phyloP scores from a whole-genome alignment of 768 basidiomycete genomes.

The Polyporus arcularius region DNA sequence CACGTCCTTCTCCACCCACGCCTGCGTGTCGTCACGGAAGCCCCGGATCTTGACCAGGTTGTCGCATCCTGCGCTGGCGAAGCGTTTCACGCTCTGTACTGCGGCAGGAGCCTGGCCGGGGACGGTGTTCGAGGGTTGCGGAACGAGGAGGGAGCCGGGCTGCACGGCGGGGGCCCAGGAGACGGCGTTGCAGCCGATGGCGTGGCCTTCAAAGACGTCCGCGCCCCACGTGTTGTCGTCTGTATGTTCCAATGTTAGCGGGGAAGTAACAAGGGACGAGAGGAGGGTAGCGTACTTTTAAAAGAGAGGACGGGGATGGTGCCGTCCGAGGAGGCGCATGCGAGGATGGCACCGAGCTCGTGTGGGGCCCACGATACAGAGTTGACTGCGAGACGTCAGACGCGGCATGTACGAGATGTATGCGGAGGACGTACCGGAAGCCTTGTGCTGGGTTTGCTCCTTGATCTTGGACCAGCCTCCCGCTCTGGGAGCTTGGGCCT shows the following conservation, averaged over 20 bases:
- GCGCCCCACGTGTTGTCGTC: constrained; percentile 97
- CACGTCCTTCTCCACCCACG: constrained; percentile 89
- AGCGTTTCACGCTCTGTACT: constrained; percentile 73
- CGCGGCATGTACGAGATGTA: neutral
- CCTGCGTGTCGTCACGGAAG: constrained; percentile 82
- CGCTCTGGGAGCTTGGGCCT: constrained; percentile 49
- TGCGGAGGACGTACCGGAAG: constrained; percentile 68
- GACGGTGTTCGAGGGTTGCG: constrained; percentile 51
- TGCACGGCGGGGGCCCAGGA: constrained; percentile 95
- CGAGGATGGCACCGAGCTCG: constrained; percentile 94
- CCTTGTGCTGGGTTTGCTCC: constrained; percentile 92
- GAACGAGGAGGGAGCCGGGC: constrained; percentile 81
- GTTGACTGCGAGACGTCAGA: constrained; percentile 62
- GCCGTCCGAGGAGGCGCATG: constrained; percentile 96
- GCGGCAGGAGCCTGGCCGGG: constrained; percentile 45
- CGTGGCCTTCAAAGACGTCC: constrained; percentile 93
- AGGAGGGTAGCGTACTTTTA: constrained; percentile 66
- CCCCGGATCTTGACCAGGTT: constrained; percentile 95
- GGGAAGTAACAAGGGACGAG: neutral
- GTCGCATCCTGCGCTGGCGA: constrained; percentile 95
- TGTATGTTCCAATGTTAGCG: constrained; percentile 32
- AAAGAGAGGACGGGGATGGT: constrained; percentile 95
- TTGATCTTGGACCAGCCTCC: constrained; percentile 92
- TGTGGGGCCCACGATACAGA: constrained; percentile 98
- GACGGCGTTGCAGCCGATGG: constrained; percentile 95